Evolutionary conservation across 2,329 filamentous ascomycete species (phyloP).

Genomic region (Alternaria metachromatica): DNA sequence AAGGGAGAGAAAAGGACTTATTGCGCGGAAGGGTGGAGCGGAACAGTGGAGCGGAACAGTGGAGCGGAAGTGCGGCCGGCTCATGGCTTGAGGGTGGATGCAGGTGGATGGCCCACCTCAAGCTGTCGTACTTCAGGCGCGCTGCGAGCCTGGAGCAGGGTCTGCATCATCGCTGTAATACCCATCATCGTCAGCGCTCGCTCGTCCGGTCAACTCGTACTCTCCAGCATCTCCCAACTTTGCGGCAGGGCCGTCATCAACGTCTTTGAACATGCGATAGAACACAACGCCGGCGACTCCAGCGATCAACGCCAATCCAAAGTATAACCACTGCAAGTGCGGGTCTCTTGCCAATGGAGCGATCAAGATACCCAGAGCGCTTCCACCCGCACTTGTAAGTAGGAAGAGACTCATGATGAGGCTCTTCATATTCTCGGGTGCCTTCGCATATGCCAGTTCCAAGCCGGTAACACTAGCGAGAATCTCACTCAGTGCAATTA

Average conservation of each 20-base stretch:
- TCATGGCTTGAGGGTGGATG: background rate
- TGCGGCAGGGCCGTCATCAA: conserved; percentile 9
- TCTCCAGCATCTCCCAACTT: conserved; percentile 18
- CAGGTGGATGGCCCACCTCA: background rate
- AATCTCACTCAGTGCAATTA: conserved; percentile 56
- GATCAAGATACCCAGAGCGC: conserved; percentile 67
- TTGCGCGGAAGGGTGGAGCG: background rate
- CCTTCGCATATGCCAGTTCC: conserved; percentile 57
- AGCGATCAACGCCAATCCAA: conserved; percentile 60
- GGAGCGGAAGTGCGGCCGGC: background rate
- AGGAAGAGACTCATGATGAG: conserved; percentile 64
- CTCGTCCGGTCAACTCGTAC: conserved; percentile 17
- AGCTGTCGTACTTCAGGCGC: background rate
- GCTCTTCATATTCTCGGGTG: conserved; percentile 56
- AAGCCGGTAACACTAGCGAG: conserved; percentile 57
- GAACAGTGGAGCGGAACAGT: background rate
- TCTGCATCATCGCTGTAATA: background rate
- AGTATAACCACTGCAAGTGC: conserved; percentile 71
- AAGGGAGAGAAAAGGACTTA: background rate
- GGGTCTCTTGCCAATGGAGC: conserved; percentile 68
- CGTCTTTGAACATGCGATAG: conserved; percentile 54
- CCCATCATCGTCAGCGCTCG: conserved; percentile 3
- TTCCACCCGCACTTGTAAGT: conserved; percentile 65
- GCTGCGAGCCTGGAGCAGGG: background rate
- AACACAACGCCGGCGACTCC: conserved; percentile 61